phyloP scores from a whole-genome alignment of 768 basidiomycete species.

The Hemileccinum impolitum region DNA sequence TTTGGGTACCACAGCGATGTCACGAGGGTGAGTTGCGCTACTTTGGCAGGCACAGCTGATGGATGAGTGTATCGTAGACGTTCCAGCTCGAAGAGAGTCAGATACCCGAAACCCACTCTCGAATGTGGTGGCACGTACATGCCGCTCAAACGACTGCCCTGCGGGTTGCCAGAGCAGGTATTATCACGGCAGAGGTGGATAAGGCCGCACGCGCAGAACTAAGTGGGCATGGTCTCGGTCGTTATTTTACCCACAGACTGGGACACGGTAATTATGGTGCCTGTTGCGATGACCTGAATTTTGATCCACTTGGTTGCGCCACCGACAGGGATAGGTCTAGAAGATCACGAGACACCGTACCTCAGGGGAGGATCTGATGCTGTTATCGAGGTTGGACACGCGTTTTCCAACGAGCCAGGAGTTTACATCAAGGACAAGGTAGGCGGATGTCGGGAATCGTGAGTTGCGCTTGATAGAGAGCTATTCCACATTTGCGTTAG shows the following conservation, averaged over 20 bases:
- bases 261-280: slow-evolving; percentile 60
- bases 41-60: neutral
- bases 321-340: slow-evolving; percentile 75
- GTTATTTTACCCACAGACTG: slow-evolving; percentile 76
- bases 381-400: slow-evolving; percentile 58
- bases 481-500: slow-evolving; percentile 32
- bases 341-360: slow-evolving; percentile 81
- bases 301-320: slow-evolving; percentile 10
- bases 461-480: slow-evolving; percentile 1
- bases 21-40: slow-evolving; percentile 51
- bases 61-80: slow-evolving; percentile 40
- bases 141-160: slow-evolving; percentile 60
- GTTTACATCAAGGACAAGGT: slow-evolving; percentile 71
- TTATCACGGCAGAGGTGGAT: slow-evolving; percentile 55
- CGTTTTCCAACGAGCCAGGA: slow-evolving; percentile 82
- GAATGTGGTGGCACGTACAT: slow-evolving; percentile 65
- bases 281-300: slow-evolving; percentile 8
- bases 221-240: slow-evolving; percentile 38
- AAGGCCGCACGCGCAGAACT: slow-evolving; percentile 56
- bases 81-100: slow-evolving; percentile 58
- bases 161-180: slow-evolving; percentile 43
- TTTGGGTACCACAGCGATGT: slow-evolving; percentile 79
- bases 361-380: slow-evolving; percentile 65
- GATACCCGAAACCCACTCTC: slow-evolving; percentile 50
- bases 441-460: slow-evolving; percentile 10